These are phyloP conservation scores for Leccinum aurantiacum DNA, from an alignment of 768 basidiomycete species.

Conservation along the genomic window DNA sequence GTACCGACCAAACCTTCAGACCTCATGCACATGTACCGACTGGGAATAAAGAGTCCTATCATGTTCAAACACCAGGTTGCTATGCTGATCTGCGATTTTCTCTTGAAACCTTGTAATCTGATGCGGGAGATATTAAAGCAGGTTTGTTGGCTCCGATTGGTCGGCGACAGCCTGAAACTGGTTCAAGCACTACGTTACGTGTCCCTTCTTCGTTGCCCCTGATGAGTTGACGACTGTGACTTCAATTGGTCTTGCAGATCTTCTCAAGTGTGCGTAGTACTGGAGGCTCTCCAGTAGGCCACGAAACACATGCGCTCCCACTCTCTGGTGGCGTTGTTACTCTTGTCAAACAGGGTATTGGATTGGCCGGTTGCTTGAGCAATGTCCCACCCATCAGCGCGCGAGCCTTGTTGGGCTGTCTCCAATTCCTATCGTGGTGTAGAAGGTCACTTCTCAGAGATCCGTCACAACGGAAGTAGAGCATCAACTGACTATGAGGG, in stretches of 20 bases:
- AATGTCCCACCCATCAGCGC: not conserved
- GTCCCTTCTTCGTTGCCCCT: not conserved
- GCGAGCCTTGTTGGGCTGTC: not conserved
- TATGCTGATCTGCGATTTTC: not conserved
- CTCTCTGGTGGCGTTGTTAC: not conserved
- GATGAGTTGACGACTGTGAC: not conserved
- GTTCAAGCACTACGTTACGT: not conserved
- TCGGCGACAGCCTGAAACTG: not conserved
- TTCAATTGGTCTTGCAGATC: not conserved
- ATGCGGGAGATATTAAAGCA: not conserved
- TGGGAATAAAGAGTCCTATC: not conserved
- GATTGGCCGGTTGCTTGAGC: not conserved
- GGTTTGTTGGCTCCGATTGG: not conserved
- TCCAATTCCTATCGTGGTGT: not conserved
- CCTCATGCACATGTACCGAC: not conserved
- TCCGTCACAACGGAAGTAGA: too few relatives aligned
- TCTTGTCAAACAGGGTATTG: not conserved
- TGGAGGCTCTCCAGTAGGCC: not conserved
- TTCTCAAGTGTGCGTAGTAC: not conserved
- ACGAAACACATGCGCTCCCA: not conserved
- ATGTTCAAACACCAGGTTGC: not conserved
- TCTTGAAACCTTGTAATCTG: not conserved
- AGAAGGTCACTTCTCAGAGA: too few relatives aligned
- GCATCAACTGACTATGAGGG: too few relatives aligned
- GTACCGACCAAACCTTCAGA: not conserved